Base-by-base conservation (phyloP, 2,329 filamentous ascomycete species). In the Aspergillus floridensis region DNA sequence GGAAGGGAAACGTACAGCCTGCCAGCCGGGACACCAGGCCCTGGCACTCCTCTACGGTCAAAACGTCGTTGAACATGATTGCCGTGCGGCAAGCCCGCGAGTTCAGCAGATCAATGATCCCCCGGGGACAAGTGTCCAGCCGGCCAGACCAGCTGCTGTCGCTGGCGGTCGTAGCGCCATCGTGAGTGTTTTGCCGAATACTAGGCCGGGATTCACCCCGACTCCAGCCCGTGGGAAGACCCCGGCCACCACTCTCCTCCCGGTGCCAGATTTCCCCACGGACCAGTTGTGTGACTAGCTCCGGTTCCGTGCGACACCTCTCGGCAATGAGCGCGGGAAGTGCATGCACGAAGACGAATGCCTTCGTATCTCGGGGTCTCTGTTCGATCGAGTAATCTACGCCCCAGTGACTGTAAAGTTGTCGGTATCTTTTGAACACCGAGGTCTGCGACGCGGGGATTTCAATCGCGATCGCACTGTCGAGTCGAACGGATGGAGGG, bases 281-380 rank as follows among this genome's bases (percentile, higher is more conserved):
- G 8, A 98, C 77, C 11, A 98, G 77, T 4, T 91, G 85, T 29
- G 91, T 85, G 0, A 93, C 77, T 1, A 96, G 74, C 6, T 84
- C 82, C 0, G 92, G 90, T 57, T 96, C 88, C 4, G 82, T 70
- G 41, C 84, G 83, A 72, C 92, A 96, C 49, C 93, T 84, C 68
- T 96, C 91, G 0, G 84, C 76, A 52, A 98, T 92, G 31, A 84
- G 83, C 0, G 84, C 81, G 0, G 93, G 93, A 0, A 98, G 79
- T 2, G 80, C 76, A 0, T 73, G 77, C 0, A 95, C 79, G 0
- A 72, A 74, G 1, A 91, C 63, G 5, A 56, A 60, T 2, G 56
- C 58, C 16, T 60, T 57, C 14, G n/a, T 38, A 31, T 60, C 61
- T 29, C 24, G 58, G 44, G 59, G 22, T 6, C 59, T 57, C 22